Percentiles rank a stretch among this genome's conserved stretches.
phyloP scores from a whole-genome alignment of 139 green algal genomes.

The Spirogloea muscicola region DNA sequence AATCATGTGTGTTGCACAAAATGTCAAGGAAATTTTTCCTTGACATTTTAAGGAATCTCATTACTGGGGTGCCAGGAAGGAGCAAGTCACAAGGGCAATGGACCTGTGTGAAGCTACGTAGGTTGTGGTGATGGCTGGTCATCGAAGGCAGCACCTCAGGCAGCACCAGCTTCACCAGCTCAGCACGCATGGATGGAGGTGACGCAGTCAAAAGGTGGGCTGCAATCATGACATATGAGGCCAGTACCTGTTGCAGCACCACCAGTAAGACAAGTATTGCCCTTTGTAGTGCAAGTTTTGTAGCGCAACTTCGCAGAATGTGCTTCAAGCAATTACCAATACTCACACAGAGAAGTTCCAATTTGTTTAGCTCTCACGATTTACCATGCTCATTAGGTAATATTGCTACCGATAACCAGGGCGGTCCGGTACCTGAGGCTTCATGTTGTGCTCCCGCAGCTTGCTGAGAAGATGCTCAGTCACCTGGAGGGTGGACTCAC shows the following conservation, averaged over 20 bases:
- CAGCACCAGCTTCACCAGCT: constrained; percentile 38
- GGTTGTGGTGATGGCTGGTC: constrained; percentile 63
- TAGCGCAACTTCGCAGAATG: too few relatives aligned
- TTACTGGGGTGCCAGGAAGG: not conserved
- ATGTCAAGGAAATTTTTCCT: not conserved
- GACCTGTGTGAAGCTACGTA: constrained; percentile 40
- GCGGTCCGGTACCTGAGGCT: constrained; percentile 24
- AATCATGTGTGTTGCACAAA: not conserved
- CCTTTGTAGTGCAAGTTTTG: too few relatives aligned
- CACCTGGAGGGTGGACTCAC: too few relatives aligned
- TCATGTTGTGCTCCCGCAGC: constrained; percentile 35
- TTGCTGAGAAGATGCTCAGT: constrained; percentile 8
- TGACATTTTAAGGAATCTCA: not conserved
- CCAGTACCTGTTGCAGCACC: constrained; percentile 9
- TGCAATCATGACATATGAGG: constrained; percentile 49
- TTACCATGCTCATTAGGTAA: too few relatives aligned
- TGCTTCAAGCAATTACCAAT: too few relatives aligned
- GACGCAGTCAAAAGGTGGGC: constrained; percentile 46
- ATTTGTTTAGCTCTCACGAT: too few relatives aligned
- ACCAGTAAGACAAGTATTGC: too few relatives aligned
- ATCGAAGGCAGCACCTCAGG: constrained; percentile 59
- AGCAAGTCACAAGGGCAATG: not conserved
- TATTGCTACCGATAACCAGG: too few relatives aligned
- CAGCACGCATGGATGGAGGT: not conserved
- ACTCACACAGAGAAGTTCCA: too few relatives aligned